A percentile compares a stretch with the other conserved stretches of the same genome.
These are phyloP conservation scores for Chamaenerion angustifolium DNA, from an alignment of 345 rosid species.

Conservation along the genomic window DNA sequence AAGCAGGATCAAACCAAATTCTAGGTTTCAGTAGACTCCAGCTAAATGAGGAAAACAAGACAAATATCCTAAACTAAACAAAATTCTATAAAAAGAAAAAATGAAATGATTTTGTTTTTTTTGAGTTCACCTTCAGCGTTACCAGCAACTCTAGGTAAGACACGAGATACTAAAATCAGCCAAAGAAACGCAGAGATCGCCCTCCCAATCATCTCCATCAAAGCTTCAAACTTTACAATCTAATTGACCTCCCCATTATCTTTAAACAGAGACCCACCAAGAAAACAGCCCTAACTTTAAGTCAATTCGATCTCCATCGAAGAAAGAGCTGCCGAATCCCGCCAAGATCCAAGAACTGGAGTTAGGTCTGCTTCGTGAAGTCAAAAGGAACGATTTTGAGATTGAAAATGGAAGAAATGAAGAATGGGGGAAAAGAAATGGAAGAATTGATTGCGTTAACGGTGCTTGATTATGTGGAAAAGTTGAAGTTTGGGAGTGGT, in stretches of 20 bases:
- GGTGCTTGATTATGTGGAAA: background rate
- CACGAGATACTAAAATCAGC: constrained; percentile 29
- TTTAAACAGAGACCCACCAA: background rate
- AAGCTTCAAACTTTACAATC: constrained; percentile 4
- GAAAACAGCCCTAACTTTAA: background rate
- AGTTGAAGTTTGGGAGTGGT: background rate
- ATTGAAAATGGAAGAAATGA: too few species aligned
- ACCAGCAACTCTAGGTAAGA: constrained; percentile 33
- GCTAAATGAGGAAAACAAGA: constrained; percentile 3
- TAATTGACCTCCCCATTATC: constrained; percentile 2
- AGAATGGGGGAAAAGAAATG: too few species aligned
- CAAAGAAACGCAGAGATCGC: constrained; percentile 23
- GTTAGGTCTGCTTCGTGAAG: background rate
- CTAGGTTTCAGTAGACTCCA: too few species aligned
- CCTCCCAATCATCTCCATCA: constrained; percentile 11
- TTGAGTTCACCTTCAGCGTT: constrained; percentile 54
- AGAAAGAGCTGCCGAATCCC: background rate
- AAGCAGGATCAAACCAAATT: too few species aligned
- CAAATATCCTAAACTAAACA: background rate
- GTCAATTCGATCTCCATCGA: background rate
- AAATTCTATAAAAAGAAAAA: background rate
- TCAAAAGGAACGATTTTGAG: background rate
- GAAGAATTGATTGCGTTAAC: too few species aligned
- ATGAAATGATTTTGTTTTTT: background rate
- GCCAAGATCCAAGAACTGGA: constrained; percentile 2